Base-by-base conservation (phyloP, 2,329 filamentous ascomycete genomes). In the Botrytis hyacinthi region DNA sequence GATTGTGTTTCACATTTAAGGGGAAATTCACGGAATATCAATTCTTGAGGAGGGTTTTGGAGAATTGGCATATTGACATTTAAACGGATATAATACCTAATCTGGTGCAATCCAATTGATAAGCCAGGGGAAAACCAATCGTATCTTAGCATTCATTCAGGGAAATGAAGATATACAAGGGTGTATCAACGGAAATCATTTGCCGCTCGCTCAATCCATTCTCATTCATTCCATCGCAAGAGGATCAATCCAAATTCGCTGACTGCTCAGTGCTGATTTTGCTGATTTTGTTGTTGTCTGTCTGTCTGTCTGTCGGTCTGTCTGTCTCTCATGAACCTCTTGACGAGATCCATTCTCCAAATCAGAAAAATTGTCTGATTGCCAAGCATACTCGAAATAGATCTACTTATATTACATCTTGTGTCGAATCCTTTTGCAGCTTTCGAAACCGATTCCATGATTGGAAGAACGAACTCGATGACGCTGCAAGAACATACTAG, bases 91-190 rank as follows among this genome's bases (percentile, higher is more conserved):
- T 62, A 3, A 40, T n/a, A 42, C 35, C 60, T 16, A 42, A 42
- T 42, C 60, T 8, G 37, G 37, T 29, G 22, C 54, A 14, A 57
- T 51, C 37, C 20, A 40, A 22, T 57, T 16, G 51, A 32, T 57
- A 57, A 57, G n/a, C 51, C 29, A 57, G n/a, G 48, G 48, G 5
- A 1, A 26, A n/a, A 26, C 48, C 48, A 54, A 54, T 54, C 26
- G 48, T 54, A 16, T 54, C 2, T n/a, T 1, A n/a, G 48, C 0
- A 57, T 57, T 8, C n/a, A 18, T 29, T 7, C n/a, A 57, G 14
- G 51, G 65, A 46, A 48, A 54, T 51, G 46, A 68, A 54, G 29
- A 68, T 37, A 54, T 68, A n/a, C 32, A 37, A 48, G 65, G 65
- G 22, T 57, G 10, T 37, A 16, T 29, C 2, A 29, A 18, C 6